phyloP scores from a whole-genome alignment of 805 yeast genomes.

The Ogataea salicorniae region DNA sequence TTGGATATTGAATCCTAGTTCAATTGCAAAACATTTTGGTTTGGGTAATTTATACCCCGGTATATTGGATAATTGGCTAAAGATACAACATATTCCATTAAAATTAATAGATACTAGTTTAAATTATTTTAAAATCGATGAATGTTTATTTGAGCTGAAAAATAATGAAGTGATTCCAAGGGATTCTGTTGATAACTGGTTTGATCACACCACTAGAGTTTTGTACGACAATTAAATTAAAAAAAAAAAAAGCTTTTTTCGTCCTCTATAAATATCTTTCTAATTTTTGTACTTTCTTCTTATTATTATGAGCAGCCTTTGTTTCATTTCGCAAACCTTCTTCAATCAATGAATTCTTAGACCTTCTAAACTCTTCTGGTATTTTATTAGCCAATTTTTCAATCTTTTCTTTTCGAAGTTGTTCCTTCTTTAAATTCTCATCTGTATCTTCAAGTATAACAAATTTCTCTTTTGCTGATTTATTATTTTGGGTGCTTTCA shows the following conservation, averaged over 20 bases:
- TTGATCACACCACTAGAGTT: conserved; percentile 28
- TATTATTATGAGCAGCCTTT: background rate
- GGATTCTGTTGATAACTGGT: conserved; percentile 45
- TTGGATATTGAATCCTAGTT: conserved; percentile 44
- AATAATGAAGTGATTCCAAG: conserved; percentile 33
- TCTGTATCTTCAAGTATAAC: conserved; percentile 19
- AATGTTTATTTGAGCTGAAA: conserved; percentile 40
- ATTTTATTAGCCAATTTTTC: background rate
- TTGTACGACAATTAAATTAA: conserved; percentile 3
- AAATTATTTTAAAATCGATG: conserved; percentile 43
- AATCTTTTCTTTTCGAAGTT: background rate
- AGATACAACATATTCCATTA: conserved; percentile 49
- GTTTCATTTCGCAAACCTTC: background rate
- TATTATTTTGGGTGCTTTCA: background rate
- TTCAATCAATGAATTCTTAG: background rate
- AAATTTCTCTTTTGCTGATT: conserved; percentile 17
- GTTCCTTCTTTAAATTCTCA: conserved; percentile 1
- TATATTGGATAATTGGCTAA: conserved; percentile 51
- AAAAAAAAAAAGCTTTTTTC: conserved; percentile 1
- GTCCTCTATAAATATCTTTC: conserved; percentile 6
- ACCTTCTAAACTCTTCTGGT: background rate
- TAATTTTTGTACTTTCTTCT: conserved; percentile 7
- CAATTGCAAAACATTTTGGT: conserved; percentile 54
- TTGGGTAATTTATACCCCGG: conserved; percentile 49
- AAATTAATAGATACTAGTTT: conserved; percentile 29